Evolutionary conservation across 116 monocot species (phyloP), one percentile per base, ranked within the genome.

Genomic region (Trichopus zeylanicus): DNA sequence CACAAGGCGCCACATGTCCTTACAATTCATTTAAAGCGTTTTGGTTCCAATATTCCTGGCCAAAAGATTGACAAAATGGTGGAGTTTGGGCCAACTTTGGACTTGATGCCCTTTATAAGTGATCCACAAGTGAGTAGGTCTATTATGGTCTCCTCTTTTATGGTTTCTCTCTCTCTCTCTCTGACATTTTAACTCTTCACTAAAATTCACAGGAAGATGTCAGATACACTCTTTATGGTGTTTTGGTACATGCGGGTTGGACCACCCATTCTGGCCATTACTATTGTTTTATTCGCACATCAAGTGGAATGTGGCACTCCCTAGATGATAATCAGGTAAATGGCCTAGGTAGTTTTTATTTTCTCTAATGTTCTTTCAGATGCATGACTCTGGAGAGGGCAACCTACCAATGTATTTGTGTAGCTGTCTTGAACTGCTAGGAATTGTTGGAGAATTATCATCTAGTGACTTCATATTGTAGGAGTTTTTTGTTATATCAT

Each of bases 181-280:
- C 13, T 42, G 42, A 42, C 13, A 42, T 15, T 69, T 7, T 53
- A 6, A 21, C 56, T 67, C 39, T 30, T 29, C 9, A 18, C 65
- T 57, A 42, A 20, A 51, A 61, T 62, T 48, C 60, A 29, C 80
- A 88, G 88, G 89, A 77, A 67, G 70, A 92, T 77, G 47, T 86
- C 54, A 76, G 72, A 58, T 99, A 99, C 65, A 86, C 80, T 42
- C 92, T 99, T 34, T 99, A 99, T 81, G 99, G 99, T 48, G 99
- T 99, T 61, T 56, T 99, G 58, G 99, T 99, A 30, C 99, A 99
- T 83, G 82, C 80, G 42, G 99, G 99, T 30, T 86, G 83, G 78
- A 89, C 77, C 55, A 92, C 92, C 11, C 99, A 83, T 63, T 99
- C 92, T 29, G 99, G 99, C 37, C 99, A 99, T 34, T 99, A 99